Conservation (phyloP, 2,329 filamentous ascomycete species). For the Ophiostoma quercus region DNA sequence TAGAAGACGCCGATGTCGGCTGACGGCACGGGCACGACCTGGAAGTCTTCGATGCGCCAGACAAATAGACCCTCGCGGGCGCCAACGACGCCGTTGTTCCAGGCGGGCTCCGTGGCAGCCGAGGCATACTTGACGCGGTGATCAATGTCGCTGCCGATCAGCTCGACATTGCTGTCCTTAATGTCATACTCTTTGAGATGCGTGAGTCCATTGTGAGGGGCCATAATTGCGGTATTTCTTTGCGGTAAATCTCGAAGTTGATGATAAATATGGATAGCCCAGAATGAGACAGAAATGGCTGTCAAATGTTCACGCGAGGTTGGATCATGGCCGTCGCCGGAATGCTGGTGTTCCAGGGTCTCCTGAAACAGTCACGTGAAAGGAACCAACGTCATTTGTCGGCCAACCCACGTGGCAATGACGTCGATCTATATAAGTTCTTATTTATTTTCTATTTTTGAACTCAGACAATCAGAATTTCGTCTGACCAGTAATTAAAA, state of each 20-base stretch:
- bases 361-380: conserved; percentile 10
- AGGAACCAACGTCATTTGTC: background rate
- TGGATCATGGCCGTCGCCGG: background rate
- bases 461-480: too few relatives aligned
- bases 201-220: conserved; percentile 57
- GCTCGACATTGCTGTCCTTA: conserved; percentile 62
- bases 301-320: background rate
- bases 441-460: background rate
- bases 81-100: conserved; percentile 56
- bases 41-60: conserved; percentile 64
- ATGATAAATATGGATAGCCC: background rate
- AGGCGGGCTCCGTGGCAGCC: conserved; percentile 59
- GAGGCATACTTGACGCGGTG: conserved; percentile 64
- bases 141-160: conserved; percentile 59
- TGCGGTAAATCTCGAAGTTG: background rate
- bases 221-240: conserved; percentile 40
- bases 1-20: conserved; percentile 56
- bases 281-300: background rate
- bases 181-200: conserved; percentile 61
- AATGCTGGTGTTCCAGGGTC: background rate
- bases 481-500: too few relatives aligned
- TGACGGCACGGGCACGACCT: conserved; percentile 57
- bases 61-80: conserved; percentile 50
- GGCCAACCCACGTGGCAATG: conserved; percentile 7
- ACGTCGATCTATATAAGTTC: background rate